Evolutionary conservation across 352 stramenopile species (phyloP).

Genomic region (Pythium periplocum): DNA sequence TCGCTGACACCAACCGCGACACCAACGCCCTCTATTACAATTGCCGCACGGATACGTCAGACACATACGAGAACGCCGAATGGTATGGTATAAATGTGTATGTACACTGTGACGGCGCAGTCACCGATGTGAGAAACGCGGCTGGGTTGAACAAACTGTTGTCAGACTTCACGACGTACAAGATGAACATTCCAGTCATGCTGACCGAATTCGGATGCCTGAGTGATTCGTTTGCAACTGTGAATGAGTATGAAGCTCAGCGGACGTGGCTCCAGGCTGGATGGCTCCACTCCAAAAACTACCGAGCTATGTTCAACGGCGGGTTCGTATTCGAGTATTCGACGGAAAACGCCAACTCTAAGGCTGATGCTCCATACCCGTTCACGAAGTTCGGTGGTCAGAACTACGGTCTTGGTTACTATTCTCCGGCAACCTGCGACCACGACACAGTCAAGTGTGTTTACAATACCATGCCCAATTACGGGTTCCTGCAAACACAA

Average conservation of each 20-base stretch:
- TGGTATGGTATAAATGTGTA: slow-evolving; percentile 89
- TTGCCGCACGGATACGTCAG: slow-evolving; percentile 60
- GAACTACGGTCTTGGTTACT: slow-evolving; percentile 88
- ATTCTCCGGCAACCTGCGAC: slow-evolving; percentile 63
- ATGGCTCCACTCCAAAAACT: slow-evolving; percentile 44
- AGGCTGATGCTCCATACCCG: slow-evolving; percentile 43
- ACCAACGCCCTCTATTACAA: slow-evolving; percentile 83
- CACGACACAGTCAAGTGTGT: slow-evolving; percentile 40
- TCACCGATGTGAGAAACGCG: slow-evolving; percentile 27
- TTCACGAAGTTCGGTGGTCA: slow-evolving; percentile 69
- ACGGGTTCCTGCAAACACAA: slow-evolving; percentile 44
- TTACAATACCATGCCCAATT: slow-evolving; percentile 82
- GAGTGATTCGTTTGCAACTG: slow-evolving; percentile 48
- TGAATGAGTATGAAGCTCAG: slow-evolving; percentile 54
- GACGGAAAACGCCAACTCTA: slow-evolving; percentile 68
- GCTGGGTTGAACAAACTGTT: slow-evolving; percentile 56
- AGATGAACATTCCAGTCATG: slow-evolving; percentile 71
- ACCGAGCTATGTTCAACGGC: slow-evolving; percentile 51
- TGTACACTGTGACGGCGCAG: slow-evolving; percentile 56
- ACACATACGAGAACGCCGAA: slow-evolving; percentile 72
- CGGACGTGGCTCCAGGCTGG: slow-evolving; percentile 55
- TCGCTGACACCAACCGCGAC: slow-evolving; percentile 65
- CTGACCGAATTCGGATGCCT: slow-evolving; percentile 83
- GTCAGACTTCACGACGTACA: slow-evolving; percentile 47
- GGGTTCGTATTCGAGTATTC: slow-evolving; percentile 83